phyloP scores from a whole-genome alignment of 345 rosid genomes.

The Arabis alpina region DNA sequence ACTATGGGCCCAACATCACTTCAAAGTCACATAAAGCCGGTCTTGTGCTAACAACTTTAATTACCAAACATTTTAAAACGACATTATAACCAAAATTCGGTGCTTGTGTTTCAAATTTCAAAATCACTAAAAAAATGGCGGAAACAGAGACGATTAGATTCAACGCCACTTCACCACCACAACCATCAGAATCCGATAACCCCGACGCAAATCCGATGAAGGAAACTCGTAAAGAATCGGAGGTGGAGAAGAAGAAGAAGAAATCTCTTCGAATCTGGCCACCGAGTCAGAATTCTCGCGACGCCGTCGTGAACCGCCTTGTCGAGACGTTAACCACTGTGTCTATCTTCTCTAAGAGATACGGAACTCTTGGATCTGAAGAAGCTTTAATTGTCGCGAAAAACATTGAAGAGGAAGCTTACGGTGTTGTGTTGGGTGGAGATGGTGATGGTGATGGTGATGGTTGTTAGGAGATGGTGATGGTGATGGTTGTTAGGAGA shows the following conservation, averaged over 20 bases:
- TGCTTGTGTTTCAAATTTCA: not conserved
- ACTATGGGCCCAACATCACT: too few relatives aligned
- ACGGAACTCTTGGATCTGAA: constrained; percentile 57
- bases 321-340: constrained; percentile 66
- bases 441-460: constrained; percentile 48
- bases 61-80: too few relatives aligned
- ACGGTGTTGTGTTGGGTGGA: constrained; percentile 42
- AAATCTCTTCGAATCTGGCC: constrained; percentile 79
- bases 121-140: constrained; percentile 19
- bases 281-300: constrained; percentile 76
- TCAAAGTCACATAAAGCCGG: too few relatives aligned
- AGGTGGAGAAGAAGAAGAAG: too few relatives aligned
- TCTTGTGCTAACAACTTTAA: too few relatives aligned
- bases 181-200: not conserved
- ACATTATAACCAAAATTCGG: too few relatives aligned
- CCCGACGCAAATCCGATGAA: not conserved
- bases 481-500: too few relatives aligned
- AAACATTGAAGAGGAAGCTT: constrained; percentile 73
- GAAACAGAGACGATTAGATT: not conserved
- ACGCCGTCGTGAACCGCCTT: constrained; percentile 68
- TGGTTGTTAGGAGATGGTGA: too few relatives aligned
- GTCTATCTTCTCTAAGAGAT: constrained; percentile 78
- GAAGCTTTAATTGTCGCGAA: constrained; percentile 62
- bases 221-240: not conserved
- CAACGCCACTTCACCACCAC: not conserved